Base-by-base conservation (phyloP, 352 stramenopile genomes). In the Phytophthora pseudosyringae region DNA sequence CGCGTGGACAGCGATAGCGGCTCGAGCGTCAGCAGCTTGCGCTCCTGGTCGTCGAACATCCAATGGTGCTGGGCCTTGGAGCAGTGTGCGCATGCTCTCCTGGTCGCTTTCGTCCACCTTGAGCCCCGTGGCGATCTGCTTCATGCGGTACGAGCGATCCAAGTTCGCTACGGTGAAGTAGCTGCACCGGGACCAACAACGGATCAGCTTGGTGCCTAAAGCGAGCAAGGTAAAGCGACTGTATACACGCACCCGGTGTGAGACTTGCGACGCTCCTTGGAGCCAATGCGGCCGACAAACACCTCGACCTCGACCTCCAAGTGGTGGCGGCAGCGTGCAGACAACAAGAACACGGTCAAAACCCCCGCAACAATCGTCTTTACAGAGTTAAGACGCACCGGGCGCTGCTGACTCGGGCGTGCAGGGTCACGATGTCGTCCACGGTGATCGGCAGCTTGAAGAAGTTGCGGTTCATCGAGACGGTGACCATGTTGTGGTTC, bases 251-350 rank as follows among this genome's bases (percentile, higher is more conserved):
- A 86, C 61, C 81, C 82, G 21, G 80, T 88, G 66, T 91, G 82
- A 3, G 82, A 91, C 57, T 74, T 81, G 38, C 77, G 77, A 5
- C 72, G 75, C 41, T 79, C 69, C 15, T 59, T 66, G 5, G 72
- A 83, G 44, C 73, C 73, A 12, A 86, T 86, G 28, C 71, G 78
- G 29, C 71, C 77, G 5, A 91, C 76, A 47, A 89, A 89, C 48
- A 91, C 80, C 50, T 91, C 80, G 21, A 89, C 82, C 61, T 91
- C 82, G n/a, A 91, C 78, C 59, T 90, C 81, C 40, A 91, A 64
- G 50, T 82, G 80, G 57, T 89, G 67, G 32, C 74, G 80, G n/a
- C 81, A 89, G 52, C 11, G 38, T 90, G 52, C 11, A 41, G 33
- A 40, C 13, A 64, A 44, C 11, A 87, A 32, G 55, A 28, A 28